These are phyloP conservation scores for Xylona heveae DNA, from an alignment of 495 filamentous ascomycete species.

Conservation along the genomic window DNA sequence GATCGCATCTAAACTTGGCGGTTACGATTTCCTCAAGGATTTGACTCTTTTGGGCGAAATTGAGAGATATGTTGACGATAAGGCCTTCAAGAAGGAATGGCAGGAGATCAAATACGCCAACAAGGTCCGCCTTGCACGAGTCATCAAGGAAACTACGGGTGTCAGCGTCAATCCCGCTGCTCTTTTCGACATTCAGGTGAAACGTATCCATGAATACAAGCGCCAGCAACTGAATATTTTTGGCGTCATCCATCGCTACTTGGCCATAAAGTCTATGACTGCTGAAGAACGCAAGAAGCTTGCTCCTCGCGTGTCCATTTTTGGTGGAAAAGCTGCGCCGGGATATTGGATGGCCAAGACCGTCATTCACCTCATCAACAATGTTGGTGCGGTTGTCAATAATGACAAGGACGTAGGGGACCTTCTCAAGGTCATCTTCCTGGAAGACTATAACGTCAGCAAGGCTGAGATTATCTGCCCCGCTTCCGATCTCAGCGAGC, in stretches of 20 bases:
- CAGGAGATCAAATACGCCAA: constrained; percentile 67
- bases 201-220: constrained; percentile 99
- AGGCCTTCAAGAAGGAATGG: constrained; percentile 80
- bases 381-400: constrained; percentile 80
- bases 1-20: constrained; percentile 72
- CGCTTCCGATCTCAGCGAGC: constrained; percentile 90
- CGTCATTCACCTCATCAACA: constrained; percentile 90
- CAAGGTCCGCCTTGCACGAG: constrained; percentile 66
- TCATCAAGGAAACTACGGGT: constrained; percentile 63
- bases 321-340: constrained; percentile 92
- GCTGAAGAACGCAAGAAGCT: constrained; percentile 74
- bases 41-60: constrained; percentile 67
- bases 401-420: constrained; percentile 81
- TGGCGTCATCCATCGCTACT: constrained; percentile 87
- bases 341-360: constrained; percentile 99
- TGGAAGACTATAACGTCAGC: constrained; percentile 98
- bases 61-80: constrained; percentile 60
- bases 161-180: constrained; percentile 70
- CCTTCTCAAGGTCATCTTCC: constrained; percentile 85
- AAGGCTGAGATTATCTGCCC: constrained; percentile 94
- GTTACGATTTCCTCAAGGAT: constrained; percentile 69
- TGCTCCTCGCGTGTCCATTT: constrained; percentile 83
- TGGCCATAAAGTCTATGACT: constrained; percentile 67
- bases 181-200: constrained; percentile 93
- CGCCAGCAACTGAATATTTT: constrained; percentile 98